phyloP scores from a whole-genome alignment of 768 basidiomycete genomes.

The Pleurotus ostreatus region DNA sequence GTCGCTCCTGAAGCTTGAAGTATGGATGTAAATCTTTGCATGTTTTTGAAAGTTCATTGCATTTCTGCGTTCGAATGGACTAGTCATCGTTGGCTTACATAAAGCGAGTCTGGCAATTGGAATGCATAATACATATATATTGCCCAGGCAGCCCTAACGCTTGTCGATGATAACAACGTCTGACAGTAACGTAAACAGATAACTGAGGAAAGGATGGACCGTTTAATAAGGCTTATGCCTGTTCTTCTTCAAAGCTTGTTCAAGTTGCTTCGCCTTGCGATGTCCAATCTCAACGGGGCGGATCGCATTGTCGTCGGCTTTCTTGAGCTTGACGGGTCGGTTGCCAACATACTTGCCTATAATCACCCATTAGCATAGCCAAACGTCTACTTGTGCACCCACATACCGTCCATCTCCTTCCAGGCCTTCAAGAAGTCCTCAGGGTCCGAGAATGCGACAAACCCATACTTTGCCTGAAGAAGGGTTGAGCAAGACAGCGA shows the following conservation, averaged over 20 bases:
- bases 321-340: conserved; percentile 93
- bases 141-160: too few species aligned
- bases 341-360: conserved; percentile 96
- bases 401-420: conserved; percentile 98
- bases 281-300: conserved; percentile 92
- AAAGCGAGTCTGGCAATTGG: too few species aligned
- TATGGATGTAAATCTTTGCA: too few species aligned
- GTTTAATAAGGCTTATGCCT: conserved; percentile 78
- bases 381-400: not conserved
- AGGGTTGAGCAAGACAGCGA: conserved; percentile 6
- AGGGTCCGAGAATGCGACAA: conserved; percentile 96
- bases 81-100: too few species aligned
- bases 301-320: conserved; percentile 83
- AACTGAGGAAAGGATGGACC: too few species aligned
- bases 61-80: too few species aligned
- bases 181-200: too few species aligned
- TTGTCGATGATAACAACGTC: too few species aligned
- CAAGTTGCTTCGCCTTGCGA: conserved; percentile 86
- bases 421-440: conserved; percentile 98
- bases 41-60: too few species aligned
- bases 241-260: conserved; percentile 90
- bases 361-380: not conserved
- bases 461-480: conserved; percentile 87
- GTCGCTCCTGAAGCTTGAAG: too few species aligned
- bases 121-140: too few species aligned